phyloP scores from a whole-genome alignment of 768 basidiomycete species.

The Boletus reticuloceps region DNA sequence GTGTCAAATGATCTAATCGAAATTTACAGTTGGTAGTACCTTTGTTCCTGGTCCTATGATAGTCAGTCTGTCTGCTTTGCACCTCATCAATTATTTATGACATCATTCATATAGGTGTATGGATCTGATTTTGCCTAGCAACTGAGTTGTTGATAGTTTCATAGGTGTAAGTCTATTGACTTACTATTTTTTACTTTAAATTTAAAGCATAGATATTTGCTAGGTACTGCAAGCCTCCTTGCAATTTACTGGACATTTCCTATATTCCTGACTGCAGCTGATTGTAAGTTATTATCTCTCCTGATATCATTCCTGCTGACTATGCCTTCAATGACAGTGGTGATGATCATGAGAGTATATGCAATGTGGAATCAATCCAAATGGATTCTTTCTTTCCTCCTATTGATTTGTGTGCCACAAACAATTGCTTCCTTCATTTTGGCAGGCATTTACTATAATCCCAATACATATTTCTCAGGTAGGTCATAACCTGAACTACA shows the following conservation, averaged over 20 bases:
- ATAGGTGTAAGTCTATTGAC: conserved; percentile 8
- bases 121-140: neutral
- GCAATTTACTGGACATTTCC: neutral
- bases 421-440: too few species aligned
- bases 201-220: too few species aligned
- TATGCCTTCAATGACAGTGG: neutral
- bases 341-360: conserved; percentile 2
- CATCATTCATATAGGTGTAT: neutral
- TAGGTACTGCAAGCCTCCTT: neutral
- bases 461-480: too few species aligned
- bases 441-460: too few species aligned
- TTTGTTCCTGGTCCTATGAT: neutral
- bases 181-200: neutral
- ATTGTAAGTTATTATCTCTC: neutral
- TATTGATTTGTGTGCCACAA: too few species aligned
- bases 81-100: neutral
- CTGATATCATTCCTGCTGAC: neutral
- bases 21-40: neutral
- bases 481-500: too few species aligned
- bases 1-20: neutral
- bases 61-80: neutral
- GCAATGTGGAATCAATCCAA: conserved; percentile 1
- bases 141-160: neutral
- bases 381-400: neutral
- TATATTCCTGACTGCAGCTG: neutral